phyloP scores from a whole-genome alignment of 768 basidiomycete species.

The Rhizopogon vesiculosus region DNA sequence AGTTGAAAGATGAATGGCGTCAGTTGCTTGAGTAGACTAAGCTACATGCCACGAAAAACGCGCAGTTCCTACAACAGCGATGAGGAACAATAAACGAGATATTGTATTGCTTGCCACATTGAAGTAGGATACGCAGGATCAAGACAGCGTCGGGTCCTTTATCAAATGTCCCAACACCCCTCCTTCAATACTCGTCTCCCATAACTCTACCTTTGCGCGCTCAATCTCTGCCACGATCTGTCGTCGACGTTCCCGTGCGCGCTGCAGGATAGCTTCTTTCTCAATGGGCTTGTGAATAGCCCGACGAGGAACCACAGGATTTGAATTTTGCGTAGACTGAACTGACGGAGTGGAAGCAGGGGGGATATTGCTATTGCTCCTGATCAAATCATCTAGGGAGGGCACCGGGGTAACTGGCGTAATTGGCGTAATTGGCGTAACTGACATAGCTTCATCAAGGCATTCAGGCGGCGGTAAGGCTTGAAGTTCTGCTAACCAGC shows the following conservation, averaged over 20 bases:
- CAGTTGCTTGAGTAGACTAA: no score
- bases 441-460: no score
- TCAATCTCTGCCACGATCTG: constrained; percentile 53
- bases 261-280: constrained; percentile 43
- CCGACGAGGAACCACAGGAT: neutral
- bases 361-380: neutral
- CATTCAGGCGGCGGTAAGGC: constrained; percentile 31
- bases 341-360: constrained; percentile 2
- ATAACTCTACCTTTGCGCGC: constrained; percentile 58
- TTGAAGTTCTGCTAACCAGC: constrained; percentile 49
- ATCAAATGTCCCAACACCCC: constrained; percentile 51
- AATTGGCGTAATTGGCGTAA: no score
- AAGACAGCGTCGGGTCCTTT: constrained; percentile 21
- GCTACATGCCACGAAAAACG: neutral
- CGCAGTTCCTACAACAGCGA: neutral
- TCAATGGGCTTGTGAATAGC: constrained; percentile 8
- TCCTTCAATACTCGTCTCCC: constrained; percentile 71
- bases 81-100: neutral
- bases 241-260: constrained; percentile 49
- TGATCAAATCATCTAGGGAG: neutral
- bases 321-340: constrained; percentile 1
- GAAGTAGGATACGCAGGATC: neutral
- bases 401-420: no score
- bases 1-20: no score
- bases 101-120: neutral